Conservation (phyloP, 805 yeast genomes). For the Candida ovalis region DNA sequence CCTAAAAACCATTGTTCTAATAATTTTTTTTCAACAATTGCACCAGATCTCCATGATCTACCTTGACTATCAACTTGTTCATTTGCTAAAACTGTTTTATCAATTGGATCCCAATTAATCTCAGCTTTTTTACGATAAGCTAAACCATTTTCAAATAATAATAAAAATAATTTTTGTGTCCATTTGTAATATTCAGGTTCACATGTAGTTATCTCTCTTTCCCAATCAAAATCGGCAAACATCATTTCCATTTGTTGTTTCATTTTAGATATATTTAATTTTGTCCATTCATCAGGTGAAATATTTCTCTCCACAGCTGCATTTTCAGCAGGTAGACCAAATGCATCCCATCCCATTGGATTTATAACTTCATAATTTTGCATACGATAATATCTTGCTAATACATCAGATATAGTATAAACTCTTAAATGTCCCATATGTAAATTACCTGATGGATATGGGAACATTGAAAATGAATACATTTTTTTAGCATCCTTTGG, state of each 20-base stretch:
- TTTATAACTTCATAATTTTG: slow-evolving; percentile 78
- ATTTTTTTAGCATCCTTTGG: slow-evolving; percentile 30
- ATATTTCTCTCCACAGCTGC: slow-evolving; percentile 88
- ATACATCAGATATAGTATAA: slow-evolving; percentile 82
- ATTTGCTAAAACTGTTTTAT: slow-evolving; percentile 89
- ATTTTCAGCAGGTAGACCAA: slow-evolving; percentile 97
- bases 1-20: slow-evolving; percentile 93
- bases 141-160: slow-evolving; percentile 67
- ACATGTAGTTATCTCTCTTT: slow-evolving; percentile 82
- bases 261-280: slow-evolving; percentile 77
- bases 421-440: slow-evolving; percentile 96
- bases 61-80: slow-evolving; percentile 95
- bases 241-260: slow-evolving; percentile 72
- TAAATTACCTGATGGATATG: slow-evolving; percentile 90
- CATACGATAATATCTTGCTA: slow-evolving; percentile 74
- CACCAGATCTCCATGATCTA: slow-evolving; percentile 96
- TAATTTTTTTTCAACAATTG: slow-evolving; percentile 76
- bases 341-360: slow-evolving; percentile 99
- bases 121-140: slow-evolving; percentile 86
- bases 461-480: slow-evolving; percentile 85
- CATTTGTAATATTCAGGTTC: slow-evolving; percentile 84
- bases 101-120: slow-evolving; percentile 98
- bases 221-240: slow-evolving; percentile 93
- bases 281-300: slow-evolving; percentile 83
- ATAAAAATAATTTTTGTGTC: slow-evolving; percentile 83